Evolutionary conservation across 2,329 filamentous ascomycete genomes (phyloP), one percentile per base, ranked within the genome.

Genomic region (Esteya vermicola): DNA sequence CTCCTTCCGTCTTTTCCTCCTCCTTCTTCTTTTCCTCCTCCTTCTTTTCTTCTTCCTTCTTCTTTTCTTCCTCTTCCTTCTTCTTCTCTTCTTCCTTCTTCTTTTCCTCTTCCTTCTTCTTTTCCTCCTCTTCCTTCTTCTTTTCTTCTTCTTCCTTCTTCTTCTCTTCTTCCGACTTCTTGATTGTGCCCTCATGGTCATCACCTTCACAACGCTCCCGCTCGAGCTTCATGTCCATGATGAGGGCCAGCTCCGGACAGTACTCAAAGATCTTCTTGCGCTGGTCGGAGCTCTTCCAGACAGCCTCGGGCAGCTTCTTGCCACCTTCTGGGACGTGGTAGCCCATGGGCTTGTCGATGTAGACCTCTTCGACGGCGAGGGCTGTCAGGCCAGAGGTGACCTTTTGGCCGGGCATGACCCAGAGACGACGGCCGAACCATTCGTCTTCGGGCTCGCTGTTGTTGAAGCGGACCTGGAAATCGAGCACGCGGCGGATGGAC

Each of bases 201-300:
- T 63, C 59, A 9, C 52, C 56, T 0, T 51, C 45, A 48, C 67
- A 70, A 16, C 64, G 55, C 52, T 69, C 61, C 33, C 60, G 52
- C 54, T 69, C 64, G 10, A 71, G 53, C 52, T 70, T 71, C 70
- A 75, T 74, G 32, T 68, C 62, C 59, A 73, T 62, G 43, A 72
- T 66, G 50, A 74, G 57, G 46, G 59, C 63, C 18, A 75, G 51
- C 52, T 75, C 70, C 2, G 70, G 71, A 45, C 71, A 75, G 53
- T 74, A 75, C 16, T 65, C 57, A 45, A 71, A 67, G 20, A 72
- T 69, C 39, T 59, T 52, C 46, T 63, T 59, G 26, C 70, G 57
- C 44, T 61, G 57, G 2, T 47, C 50, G 2, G 52, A 54, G 37
- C 65, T 54, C 42, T 60, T 60, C 70, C 70, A 74, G 14, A 72